phyloP scores from a whole-genome alignment of 768 basidiomycete species.

The Saitozyma podzolica region DNA sequence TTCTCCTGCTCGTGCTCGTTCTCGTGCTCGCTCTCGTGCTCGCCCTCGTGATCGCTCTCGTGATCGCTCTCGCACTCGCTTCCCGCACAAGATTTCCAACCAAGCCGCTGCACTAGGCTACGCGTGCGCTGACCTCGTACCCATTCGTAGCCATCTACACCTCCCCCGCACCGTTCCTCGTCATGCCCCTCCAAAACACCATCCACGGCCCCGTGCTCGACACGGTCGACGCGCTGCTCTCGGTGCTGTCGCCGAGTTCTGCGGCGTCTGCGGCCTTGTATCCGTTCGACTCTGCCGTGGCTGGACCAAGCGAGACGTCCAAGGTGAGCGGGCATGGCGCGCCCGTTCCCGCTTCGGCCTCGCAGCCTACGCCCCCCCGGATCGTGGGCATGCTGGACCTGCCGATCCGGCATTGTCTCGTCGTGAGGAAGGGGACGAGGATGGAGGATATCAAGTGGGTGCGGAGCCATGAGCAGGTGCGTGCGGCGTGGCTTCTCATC shows the following conservation, averaged over 20 bases:
- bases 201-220: conserved; percentile 49
- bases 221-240: conserved; percentile 39
- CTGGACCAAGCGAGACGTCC: neutral
- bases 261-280: too few species aligned
- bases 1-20: too few species aligned
- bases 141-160: conserved; percentile 22
- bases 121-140: neutral
- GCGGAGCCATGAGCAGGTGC: conserved; percentile 51
- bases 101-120: neutral
- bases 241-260: conserved; percentile 2
- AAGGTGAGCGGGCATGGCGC: neutral
- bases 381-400: conserved; percentile 36
- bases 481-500: neutral
- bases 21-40: too few species aligned
- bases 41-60: too few species aligned
- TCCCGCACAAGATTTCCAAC: too few species aligned
- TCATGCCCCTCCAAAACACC: conserved; percentile 49
- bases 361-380: neutral
- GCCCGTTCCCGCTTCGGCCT: neutral
- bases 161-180: conserved; percentile 25
- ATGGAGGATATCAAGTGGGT: conserved; percentile 44
- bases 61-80: too few species aligned
- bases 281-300: neutral
- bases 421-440: conserved; percentile 29
- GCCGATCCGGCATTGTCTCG: conserved; percentile 42